Conservation (phyloP, 352 stramenopile species). For the Globisporangium polare region DNA sequence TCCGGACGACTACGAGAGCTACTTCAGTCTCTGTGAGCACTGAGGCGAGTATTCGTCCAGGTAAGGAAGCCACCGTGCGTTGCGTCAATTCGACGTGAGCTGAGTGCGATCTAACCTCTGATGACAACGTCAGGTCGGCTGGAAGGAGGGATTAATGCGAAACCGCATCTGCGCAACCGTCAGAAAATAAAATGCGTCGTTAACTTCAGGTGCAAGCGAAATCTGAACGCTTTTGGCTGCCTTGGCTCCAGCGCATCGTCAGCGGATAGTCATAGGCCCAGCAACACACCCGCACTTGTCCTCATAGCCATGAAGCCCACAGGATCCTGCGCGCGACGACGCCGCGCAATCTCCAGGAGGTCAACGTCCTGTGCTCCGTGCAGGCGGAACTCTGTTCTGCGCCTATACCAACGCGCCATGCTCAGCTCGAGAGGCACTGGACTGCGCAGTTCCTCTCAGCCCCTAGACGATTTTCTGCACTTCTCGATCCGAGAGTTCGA, state of each 20-base stretch:
- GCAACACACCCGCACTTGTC: not conserved
- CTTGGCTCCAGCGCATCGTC: no score
- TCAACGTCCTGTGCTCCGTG: constrained; percentile 2
- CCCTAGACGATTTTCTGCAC: not conserved
- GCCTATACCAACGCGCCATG: not conserved
- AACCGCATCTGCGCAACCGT: no score
- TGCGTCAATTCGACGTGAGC: no score
- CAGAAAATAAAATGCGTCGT: no score
- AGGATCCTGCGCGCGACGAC: not conserved
- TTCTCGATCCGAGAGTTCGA: not conserved
- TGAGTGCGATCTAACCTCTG: no score
- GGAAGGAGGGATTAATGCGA: no score
- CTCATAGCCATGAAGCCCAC: not conserved
- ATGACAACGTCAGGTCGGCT: no score
- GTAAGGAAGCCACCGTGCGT: not conserved
- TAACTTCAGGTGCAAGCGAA: no score
- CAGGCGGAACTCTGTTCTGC: not conserved
- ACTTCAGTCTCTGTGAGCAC: constrained; percentile 15
- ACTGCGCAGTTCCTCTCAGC: not conserved
- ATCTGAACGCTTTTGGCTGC: no score
- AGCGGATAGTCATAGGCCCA: not conserved
- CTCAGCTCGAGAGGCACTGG: not conserved
- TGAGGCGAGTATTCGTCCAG: not conserved
- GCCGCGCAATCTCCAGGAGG: not conserved
- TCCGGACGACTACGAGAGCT: constrained; percentile 6